Conservation (phyloP, 1,139 yeast genomes). For the Hyphopichia burtonii region DNA sequence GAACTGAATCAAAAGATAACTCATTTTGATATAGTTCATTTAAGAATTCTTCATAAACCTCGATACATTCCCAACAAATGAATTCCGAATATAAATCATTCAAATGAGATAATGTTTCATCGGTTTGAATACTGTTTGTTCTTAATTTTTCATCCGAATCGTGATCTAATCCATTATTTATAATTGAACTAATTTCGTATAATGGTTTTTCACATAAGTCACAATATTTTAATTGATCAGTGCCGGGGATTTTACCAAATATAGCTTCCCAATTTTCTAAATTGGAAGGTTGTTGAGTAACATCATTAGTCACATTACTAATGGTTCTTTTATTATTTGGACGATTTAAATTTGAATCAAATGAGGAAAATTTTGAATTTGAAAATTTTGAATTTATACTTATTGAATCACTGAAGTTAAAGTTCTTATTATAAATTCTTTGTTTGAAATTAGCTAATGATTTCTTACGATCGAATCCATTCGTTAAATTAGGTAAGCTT, state of each 20-base stretch:
- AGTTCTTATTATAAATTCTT: slow-evolving; percentile 12
- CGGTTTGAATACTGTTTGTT: not conserved
- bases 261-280: slow-evolving; percentile 37
- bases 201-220: slow-evolving; percentile 66
- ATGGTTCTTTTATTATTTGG: slow-evolving; percentile 1
- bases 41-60: slow-evolving; percentile 52
- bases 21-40: slow-evolving; percentile 22
- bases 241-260: slow-evolving; percentile 42
- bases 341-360: not conserved
- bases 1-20: not conserved
- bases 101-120: not conserved
- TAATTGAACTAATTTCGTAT: slow-evolving; percentile 57
- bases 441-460: slow-evolving; percentile 43
- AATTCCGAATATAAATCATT: slow-evolving; percentile 44
- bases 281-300: slow-evolving; percentile 2
- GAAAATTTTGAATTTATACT: not conserved
- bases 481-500: not conserved
- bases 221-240: slow-evolving; percentile 51
- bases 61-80: slow-evolving; percentile 65
- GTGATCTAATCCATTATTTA: slow-evolving; percentile 15
- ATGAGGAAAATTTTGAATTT: not conserved
- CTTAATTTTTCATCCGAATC: not conserved
- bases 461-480: slow-evolving; percentile 24
- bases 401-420: not conserved
- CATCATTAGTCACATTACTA: not conserved